Evolutionary conservation across 345 rosid species (phyloP).

Genomic region (Carallia pectinifolia): DNA sequence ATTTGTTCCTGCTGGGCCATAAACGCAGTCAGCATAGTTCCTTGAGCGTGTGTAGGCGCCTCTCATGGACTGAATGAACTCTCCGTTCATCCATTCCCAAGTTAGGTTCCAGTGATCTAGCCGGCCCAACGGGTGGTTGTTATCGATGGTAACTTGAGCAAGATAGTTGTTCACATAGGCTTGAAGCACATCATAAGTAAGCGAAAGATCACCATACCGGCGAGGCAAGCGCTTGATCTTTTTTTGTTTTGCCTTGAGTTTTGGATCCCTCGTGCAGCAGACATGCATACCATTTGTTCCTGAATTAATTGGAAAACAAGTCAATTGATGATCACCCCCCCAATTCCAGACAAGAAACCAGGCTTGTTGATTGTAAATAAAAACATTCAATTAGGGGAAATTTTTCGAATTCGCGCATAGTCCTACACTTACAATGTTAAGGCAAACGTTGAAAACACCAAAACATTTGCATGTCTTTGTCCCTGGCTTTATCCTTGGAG

Average conservation of each 20-base stretch:
- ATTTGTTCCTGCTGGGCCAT: constrained; percentile 58
- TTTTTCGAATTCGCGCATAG: too few species aligned
- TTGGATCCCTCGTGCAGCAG: constrained; percentile 74
- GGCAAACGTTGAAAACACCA: too few species aligned
- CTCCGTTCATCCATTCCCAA: constrained; percentile 92
- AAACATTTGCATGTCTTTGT: too few species aligned
- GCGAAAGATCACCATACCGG: constrained; percentile 63
- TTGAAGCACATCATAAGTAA: constrained; percentile 66
- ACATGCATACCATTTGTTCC: constrained; percentile 59
- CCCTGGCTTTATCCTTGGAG: too few species aligned
- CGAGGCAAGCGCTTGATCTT: constrained; percentile 47
- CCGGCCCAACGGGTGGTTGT: constrained; percentile 64
- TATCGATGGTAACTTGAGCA: constrained; percentile 88
- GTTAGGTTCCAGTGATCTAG: constrained; percentile 95
- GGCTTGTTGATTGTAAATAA: too few species aligned
- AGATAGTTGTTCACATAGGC: constrained; percentile 63
- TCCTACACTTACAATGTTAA: too few species aligned
- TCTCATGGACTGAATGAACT: constrained; percentile 71
- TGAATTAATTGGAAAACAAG: constrained; percentile 17
- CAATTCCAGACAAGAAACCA: too few species aligned
- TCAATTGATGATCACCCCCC: too few species aligned
- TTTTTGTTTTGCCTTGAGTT: constrained; percentile 29
- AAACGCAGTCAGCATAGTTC: constrained; percentile 58
- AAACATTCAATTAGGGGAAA: too few species aligned
- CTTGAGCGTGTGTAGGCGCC: constrained; percentile 68